Conservation (phyloP, 495 filamentous ascomycete genomes). For the Aspergillus taichungensis region DNA sequence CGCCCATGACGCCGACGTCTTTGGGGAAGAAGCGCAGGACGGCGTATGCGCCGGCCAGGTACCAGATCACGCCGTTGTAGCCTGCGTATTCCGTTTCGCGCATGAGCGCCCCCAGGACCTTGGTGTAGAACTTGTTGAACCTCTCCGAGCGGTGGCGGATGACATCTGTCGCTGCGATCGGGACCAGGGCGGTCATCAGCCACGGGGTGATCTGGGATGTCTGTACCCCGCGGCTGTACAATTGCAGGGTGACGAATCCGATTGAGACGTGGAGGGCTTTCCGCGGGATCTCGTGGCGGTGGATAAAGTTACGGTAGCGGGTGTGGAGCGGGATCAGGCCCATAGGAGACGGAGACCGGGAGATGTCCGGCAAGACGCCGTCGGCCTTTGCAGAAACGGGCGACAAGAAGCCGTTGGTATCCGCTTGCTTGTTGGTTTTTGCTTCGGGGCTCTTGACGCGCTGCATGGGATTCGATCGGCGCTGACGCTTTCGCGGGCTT, state of each 20-base stretch:
- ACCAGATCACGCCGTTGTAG: constrained; percentile 96
- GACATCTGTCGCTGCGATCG: constrained; percentile 74
- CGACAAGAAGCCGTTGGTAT: constrained; percentile 62
- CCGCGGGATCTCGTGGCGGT: constrained; percentile 42
- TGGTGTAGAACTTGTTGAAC: constrained; percentile 84
- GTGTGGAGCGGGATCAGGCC: constrained; percentile 92
- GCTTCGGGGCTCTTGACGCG: constrained; percentile 27
- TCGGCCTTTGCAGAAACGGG: constrained; percentile 43
- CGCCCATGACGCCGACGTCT: constrained; percentile 82
- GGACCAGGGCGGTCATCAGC: constrained; percentile 75
- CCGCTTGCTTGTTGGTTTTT: constrained; percentile 30
- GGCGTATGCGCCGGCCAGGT: constrained; percentile 80
- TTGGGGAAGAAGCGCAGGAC: constrained; percentile 85
- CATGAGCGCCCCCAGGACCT: constrained; percentile 80
- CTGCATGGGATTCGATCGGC: constrained; percentile 39
- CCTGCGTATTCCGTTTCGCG: constrained; percentile 86
- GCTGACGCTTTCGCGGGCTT: constrained; percentile 30
- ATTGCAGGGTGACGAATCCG: constrained; percentile 78
- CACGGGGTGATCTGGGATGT: constrained; percentile 68
- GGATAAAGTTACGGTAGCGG: constrained; percentile 40
- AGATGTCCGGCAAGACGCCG: constrained; percentile 62
- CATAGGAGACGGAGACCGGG: constrained; percentile 79
- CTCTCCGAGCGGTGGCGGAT: constrained; percentile 69
- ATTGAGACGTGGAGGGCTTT: constrained; percentile 72
- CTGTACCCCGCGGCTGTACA: constrained; percentile 72